Percentiles rank a stretch among this genome's conserved stretches.
Conservation (phyloP, 345 rosid species). For the Camelina hispida region DNA sequence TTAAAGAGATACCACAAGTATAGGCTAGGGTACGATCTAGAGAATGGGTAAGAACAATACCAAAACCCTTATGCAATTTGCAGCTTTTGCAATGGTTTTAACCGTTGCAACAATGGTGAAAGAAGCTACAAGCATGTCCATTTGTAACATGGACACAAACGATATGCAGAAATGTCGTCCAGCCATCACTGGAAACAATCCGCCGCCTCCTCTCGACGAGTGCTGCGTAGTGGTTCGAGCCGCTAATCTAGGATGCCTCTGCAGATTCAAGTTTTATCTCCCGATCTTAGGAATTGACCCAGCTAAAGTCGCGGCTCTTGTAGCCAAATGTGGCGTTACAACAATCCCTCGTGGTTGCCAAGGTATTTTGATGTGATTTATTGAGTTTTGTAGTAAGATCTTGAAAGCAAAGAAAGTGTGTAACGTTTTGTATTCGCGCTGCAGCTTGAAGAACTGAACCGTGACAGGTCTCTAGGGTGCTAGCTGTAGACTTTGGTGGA, state of each 20-base stretch:
- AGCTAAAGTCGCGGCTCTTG: conserved; percentile 51
- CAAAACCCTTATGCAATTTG: conserved; percentile 25
- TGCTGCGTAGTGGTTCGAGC: conserved; percentile 52
- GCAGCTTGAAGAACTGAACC: conserved; percentile 38
- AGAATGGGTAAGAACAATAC: conserved; percentile 31
- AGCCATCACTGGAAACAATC: conserved; percentile 55
- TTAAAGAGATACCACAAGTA: neutral
- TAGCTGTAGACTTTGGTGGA: neutral
- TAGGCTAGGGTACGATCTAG: neutral
- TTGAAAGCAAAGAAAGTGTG: conserved; percentile 7
- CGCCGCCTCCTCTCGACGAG: conserved; percentile 49
- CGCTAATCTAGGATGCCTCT: conserved; percentile 55
- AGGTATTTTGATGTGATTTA: conserved; percentile 26
- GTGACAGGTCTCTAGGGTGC: neutral
- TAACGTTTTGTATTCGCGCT: conserved; percentile 8
- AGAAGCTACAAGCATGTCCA: conserved; percentile 25
- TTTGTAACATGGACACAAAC: conserved; percentile 51
- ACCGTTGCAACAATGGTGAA: conserved; percentile 28
- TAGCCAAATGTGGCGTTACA: conserved; percentile 50
- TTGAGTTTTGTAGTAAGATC: conserved; percentile 9
- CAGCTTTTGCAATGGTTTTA: conserved; percentile 37
- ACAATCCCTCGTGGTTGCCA: conserved; percentile 49
- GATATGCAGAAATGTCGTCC: conserved; percentile 51
- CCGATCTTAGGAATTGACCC: conserved; percentile 56
- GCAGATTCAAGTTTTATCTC: conserved; percentile 51